Evolutionary conservation across 2,329 filamentous ascomycete species (phyloP).

Genomic region (Diaporthe australafricana): DNA sequence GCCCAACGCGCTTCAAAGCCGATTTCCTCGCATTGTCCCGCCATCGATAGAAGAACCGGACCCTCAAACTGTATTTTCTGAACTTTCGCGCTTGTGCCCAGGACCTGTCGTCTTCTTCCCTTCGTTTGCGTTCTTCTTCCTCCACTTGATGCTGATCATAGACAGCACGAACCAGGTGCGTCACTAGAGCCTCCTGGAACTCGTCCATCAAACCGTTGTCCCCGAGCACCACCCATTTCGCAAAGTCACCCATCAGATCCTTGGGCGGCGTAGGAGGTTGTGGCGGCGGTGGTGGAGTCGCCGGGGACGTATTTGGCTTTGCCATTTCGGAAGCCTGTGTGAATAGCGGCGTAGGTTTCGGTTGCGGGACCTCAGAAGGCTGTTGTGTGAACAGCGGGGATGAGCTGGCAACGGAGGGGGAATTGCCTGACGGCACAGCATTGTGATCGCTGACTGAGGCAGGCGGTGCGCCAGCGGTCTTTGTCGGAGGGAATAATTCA

Average conservation of each 20-base stretch:
- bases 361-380: neutral
- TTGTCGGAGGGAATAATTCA: neutral
- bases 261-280: slow-evolving; percentile 36
- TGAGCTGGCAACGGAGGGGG: neutral
- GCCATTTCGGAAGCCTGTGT: neutral
- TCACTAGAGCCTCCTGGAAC: slow-evolving; percentile 59
- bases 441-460: neutral
- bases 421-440: neutral
- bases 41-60: slow-evolving; percentile 70
- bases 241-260: slow-evolving; percentile 61
- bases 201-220: slow-evolving; percentile 65
- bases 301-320: slow-evolving; percentile 14
- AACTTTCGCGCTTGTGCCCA: slow-evolving; percentile 62
- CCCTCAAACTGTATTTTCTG: slow-evolving; percentile 59
- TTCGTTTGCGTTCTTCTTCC: slow-evolving; percentile 54
- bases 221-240: slow-evolving; percentile 65
- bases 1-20: slow-evolving; percentile 62
- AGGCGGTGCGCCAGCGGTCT: neutral
- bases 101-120: slow-evolving; percentile 61
- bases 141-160: slow-evolving; percentile 55
- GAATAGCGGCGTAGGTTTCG: neutral
- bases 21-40: slow-evolving; percentile 60
- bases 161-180: slow-evolving; percentile 55
- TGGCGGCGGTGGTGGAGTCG: slow-evolving; percentile 3
- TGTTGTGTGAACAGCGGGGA: neutral